Base-by-base conservation (phyloP, 2,329 filamentous ascomycete genomes). In the Aspergillus unguis region DNA sequence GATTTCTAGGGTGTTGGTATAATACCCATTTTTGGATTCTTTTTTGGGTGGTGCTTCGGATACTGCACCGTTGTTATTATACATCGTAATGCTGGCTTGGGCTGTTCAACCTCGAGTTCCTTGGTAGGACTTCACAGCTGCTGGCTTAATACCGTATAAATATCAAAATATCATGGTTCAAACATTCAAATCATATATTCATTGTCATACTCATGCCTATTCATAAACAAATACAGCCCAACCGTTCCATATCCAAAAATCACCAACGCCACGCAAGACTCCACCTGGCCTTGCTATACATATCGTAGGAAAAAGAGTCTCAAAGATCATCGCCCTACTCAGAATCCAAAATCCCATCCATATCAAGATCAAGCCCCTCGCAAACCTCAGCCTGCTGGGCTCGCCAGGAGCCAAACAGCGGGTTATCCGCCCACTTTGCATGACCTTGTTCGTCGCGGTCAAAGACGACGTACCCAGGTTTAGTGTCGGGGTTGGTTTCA, bases 391-490 rank as follows among this genome's bases (percentile, higher is more conserved):
- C 54, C 49, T 70, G 60, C 46, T 69, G 62, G 17, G 66, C 59
- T 50, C 70, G 65, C 72, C 72, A 75, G 27, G 65, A 53, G 3
- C 66, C 65, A 58, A 70, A 74, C 37, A 70, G 57, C 28, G 65
- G 60, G 50, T 71, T 74, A 11, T 58, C 55, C 10, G 60, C 58
- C 65, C 68, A 71, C 46, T 60, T 62, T 10, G 65, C 65, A 33
- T 57, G 62, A 1, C 67, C 65, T 29, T 72, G 64, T 3, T 59
- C 58, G 44, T 72, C 68, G 51, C 63, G 65, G 26, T 73, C 68
- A 52, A 75, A 75, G 50, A 68, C 71, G 4, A 75, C 70, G 61
- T 75, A 75, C 2, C 65, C 71, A 1, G 67, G 68, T 29, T 60
- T 53, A 6, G 61, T 47, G 29, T 56, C 48, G 1, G 42, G 9